Evolutionary conservation across 768 basidiomycete genomes (phyloP).

Genomic region (Rhodotorula diobovata): DNA sequence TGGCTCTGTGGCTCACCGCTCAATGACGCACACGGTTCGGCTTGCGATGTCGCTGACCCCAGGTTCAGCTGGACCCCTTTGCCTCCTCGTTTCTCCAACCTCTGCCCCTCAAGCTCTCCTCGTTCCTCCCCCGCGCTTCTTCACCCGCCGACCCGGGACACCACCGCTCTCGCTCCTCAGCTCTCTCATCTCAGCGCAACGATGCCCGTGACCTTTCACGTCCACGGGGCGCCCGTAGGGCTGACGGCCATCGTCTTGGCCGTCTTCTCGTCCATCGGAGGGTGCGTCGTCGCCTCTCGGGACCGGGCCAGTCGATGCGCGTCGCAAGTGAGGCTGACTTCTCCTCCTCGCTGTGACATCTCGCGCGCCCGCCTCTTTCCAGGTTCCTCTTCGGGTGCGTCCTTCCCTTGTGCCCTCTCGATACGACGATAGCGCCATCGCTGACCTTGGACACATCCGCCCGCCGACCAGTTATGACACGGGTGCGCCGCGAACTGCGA

Average conservation of each 20-base stretch:
- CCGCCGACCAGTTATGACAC: conserved; percentile 18
- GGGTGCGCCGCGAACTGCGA: not conserved
- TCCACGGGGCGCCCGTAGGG: conserved; percentile 58
- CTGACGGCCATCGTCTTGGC: conserved; percentile 63
- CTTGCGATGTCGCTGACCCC: no score
- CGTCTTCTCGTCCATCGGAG: conserved; percentile 66
- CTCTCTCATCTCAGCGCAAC: not conserved
- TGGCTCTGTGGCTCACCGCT: no score
- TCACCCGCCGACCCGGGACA: not conserved
- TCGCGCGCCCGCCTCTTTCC: not conserved
- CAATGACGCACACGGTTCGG: no score
- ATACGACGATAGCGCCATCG: not conserved
- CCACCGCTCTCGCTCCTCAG: not conserved
- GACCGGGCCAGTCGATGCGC: conserved; percentile 39
- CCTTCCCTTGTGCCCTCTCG: not conserved
- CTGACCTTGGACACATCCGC: not conserved
- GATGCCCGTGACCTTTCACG: not conserved
- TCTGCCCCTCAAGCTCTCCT: no score
- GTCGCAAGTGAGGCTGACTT: not conserved
- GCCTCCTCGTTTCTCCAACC: no score
- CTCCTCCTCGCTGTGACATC: not conserved
- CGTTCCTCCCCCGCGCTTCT: not conserved
- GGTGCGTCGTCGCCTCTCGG: conserved; percentile 40
- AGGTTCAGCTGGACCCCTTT: no score
- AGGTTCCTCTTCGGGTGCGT: conserved; percentile 32